Evolutionary conservation across 2,329 filamentous ascomycete species (phyloP), one percentile per base, ranked within the genome.

Genomic region (Aspergillus sp.): DNA sequence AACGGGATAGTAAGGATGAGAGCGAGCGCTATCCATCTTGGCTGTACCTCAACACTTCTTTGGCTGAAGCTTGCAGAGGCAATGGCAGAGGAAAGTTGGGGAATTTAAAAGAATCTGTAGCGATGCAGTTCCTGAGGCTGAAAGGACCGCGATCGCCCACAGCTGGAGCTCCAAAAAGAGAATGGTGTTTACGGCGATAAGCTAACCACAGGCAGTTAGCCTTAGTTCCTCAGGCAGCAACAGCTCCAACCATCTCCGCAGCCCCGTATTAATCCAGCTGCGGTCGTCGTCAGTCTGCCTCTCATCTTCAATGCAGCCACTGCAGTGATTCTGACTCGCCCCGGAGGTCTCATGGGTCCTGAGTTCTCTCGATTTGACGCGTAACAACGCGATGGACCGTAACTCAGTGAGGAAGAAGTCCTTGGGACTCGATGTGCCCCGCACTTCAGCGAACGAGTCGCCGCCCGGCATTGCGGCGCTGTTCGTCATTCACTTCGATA

Each of bases 401-500:
- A 62, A 68, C 59, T 57, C 68, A 54, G 58, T 63, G 65, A 69
- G 59, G 56, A 64, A 66, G 56, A 73, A 70, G 46, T 65, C 69
- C 53, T 51, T 71, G 61, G 68, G 68, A 51, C 69, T 73, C 57
- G 75, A 77, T 59, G 56, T 73, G 55, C 67, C 70, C 57, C 67
- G 67, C 56, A 62, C 60, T 24, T 60, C 68, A 62, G 56, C 65
- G 23, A 62, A 69, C 57, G 75, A 76, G 57, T 68, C 73, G 59
- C 76, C 75, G 24, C 79, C 79, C 21, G 70, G 73, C 53, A 85
- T 93, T 69, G 88, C 89, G 40, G 91, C 91, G 33, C 82, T 96
- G 37, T 96, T 96, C 75, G 82, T 96, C 62, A 93, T 96, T 75
- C 86, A 90, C 70, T 96, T 96, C 78, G 92, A 96, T 76, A 89